Conservation (phyloP, 2,329 filamentous ascomycete species). For the Orbilia blumenaviensis region DNA sequence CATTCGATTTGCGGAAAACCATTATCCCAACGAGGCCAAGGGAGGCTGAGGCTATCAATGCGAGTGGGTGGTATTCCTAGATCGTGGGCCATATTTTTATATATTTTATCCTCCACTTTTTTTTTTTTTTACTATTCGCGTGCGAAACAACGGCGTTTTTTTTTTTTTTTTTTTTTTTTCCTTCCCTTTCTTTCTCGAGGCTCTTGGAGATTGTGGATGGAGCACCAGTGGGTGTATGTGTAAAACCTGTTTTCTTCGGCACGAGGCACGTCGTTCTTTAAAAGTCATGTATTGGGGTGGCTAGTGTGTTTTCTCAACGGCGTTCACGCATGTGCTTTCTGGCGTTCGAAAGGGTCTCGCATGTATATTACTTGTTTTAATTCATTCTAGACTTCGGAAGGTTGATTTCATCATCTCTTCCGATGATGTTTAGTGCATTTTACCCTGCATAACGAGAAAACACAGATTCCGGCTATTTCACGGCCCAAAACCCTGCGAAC, state of each 20-base stretch:
- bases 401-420: background rate
- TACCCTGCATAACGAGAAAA: background rate
- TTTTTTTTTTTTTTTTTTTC: background rate
- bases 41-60: slow-evolving; percentile 59
- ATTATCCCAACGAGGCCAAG: slow-evolving; percentile 86
- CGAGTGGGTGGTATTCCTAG: slow-evolving; percentile 57
- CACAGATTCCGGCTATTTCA: background rate
- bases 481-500: background rate
- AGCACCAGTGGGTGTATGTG: background rate
- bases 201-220: background rate
- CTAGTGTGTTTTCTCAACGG: background rate
- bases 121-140: background rate
- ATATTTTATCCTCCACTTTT: background rate
- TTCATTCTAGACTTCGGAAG: background rate
- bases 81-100: background rate
- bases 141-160: background rate
- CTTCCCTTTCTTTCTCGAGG: background rate
- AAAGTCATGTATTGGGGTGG: slow-evolving; percentile 5
- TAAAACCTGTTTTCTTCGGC: too few species aligned
- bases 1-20: slow-evolving; percentile 77
- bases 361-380: background rate
- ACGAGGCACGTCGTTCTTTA: background rate
- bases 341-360: background rate
- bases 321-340: background rate
- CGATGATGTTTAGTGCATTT: background rate